Base-by-base conservation (phyloP, 768 basidiomycete genomes). In the Pulveroboletus sp. region DNA sequence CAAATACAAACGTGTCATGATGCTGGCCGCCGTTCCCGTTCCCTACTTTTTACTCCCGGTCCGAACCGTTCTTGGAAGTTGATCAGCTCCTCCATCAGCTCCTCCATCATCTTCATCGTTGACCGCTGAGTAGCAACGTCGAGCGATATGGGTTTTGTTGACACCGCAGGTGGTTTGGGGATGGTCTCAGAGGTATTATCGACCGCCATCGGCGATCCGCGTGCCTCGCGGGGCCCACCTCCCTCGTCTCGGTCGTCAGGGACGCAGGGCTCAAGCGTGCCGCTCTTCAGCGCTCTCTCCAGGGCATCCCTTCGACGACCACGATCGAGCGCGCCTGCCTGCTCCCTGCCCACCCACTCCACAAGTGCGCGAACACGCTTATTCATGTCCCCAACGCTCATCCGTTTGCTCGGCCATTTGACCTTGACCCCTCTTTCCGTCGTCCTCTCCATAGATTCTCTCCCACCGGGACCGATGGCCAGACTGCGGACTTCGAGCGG, bases 371-470 rank as follows among this genome's bases (percentile, higher is more conserved):
- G 77, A 20, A 95, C 90, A 22, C 95, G 83, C 71, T 96, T 96
- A 68, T 92, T 89, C 92, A 98, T 95, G 66, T 97, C 95, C 17
- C 85, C 87, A n/a, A 95, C 86, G 58, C 93, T 96, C 81, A 85
- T 93, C 44, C 95, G 79, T 70, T 94, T 93, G 56, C 83, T 82
- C 1, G 94, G 95, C 86, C 91, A 98, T 60, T 90, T 87, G 49
- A 96, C 86, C 67, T 90, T 86, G 13, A 90, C 87, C 9, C 88
- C 88, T 40, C 89, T 75, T 63, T 91, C 85, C 64, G 78, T 74
- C 9, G 77, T 81, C 56, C 75, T 73, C 47, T 85, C 84, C n/a
- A 75, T 58, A 45, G 79, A 78, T 44, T 80, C 82, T 32, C 77
- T 75, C 34, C 77, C 70, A 2, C 67, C 71, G 14, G 65, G 60